A percentile compares a stretch with the other conserved stretches of the same genome.
Evolutionary conservation across 805 yeast species (phyloP).

Genomic region (Isabelozyma pseudorhagii): DNA sequence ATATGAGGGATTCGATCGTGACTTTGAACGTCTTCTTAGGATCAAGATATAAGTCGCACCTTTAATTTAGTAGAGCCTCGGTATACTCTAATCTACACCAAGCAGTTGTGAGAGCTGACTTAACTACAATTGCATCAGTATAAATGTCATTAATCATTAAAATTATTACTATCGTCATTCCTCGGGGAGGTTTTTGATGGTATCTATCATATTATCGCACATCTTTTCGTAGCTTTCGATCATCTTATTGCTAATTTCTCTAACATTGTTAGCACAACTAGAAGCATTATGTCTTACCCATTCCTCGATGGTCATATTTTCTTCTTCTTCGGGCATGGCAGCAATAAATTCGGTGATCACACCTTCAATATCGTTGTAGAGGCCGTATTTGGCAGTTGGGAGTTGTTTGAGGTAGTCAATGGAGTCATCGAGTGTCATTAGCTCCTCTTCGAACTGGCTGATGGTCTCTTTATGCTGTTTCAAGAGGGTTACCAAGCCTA

Average conservation of each 20-base stretch:
- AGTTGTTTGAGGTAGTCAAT: constrained; percentile 30
- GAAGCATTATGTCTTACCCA: constrained; percentile 63
- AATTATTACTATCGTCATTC: not conserved
- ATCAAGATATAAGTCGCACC: too few relatives aligned
- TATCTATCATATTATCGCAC: constrained; percentile 36
- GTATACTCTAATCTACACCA: too few relatives aligned
- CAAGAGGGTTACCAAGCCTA: not conserved
- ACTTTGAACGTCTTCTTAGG: too few relatives aligned
- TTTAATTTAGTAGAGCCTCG: too few relatives aligned
- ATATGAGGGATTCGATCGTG: too few relatives aligned
- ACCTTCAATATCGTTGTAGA: constrained; percentile 66
- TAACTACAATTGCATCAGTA: too few relatives aligned
- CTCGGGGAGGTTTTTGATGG: constrained; percentile 22
- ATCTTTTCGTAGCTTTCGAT: constrained; percentile 46
- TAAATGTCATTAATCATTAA: not conserved
- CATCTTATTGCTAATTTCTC: constrained; percentile 46
- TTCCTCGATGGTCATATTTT: constrained; percentile 64
- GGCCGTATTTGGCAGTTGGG: constrained; percentile 34
- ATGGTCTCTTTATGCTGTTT: not conserved
- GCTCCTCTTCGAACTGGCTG: not conserved
- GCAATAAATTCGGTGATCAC: constrained; percentile 59
- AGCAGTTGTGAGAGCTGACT: too few relatives aligned
- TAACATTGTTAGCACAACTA: constrained; percentile 49
- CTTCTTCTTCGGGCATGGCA: constrained; percentile 67
- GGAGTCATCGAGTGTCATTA: constrained; percentile 15